Evolutionary conservation across 2,329 filamentous ascomycete genomes (phyloP).

Genomic region (Penicillium paneum): DNA sequence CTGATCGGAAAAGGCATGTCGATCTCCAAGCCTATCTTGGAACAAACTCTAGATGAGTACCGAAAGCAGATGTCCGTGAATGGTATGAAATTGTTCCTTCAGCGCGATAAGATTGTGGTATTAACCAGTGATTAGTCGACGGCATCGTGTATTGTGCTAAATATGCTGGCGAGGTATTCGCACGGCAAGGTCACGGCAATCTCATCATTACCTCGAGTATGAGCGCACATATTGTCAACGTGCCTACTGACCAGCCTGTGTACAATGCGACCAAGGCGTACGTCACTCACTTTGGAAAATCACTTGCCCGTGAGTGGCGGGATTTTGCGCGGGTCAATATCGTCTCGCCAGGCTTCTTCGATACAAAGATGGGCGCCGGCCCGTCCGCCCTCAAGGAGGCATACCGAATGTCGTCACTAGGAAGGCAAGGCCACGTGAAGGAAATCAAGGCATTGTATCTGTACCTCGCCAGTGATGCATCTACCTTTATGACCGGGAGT

Average conservation of each 20-base stretch:
- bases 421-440: constrained; percentile 35
- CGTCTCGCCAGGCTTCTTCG: constrained; percentile 54
- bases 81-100: constrained; percentile 33
- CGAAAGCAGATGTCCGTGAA: constrained; percentile 54
- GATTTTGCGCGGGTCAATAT: constrained; percentile 58
- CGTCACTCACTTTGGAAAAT: constrained; percentile 56
- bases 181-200: constrained; percentile 39
- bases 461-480: constrained; percentile 48
- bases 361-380: constrained; percentile 55
- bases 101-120: not conserved
- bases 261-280: constrained; percentile 59
- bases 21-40: constrained; percentile 55
- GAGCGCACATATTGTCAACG: constrained; percentile 52
- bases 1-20: constrained; percentile 42
- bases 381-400: constrained; percentile 45
- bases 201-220: constrained; percentile 54
- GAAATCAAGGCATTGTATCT: constrained; percentile 43
- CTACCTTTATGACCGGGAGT: constrained; percentile 49
- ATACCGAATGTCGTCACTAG: constrained; percentile 49
- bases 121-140: constrained; percentile 38
- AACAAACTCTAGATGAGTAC: constrained; percentile 54
- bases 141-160: constrained; percentile 48
- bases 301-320: constrained; percentile 55
- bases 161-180: constrained; percentile 45
- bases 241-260: constrained; percentile 53